Conservation (phyloP, 2,329 filamentous ascomycete genomes). For the Trichoderma cornu-damae region DNA sequence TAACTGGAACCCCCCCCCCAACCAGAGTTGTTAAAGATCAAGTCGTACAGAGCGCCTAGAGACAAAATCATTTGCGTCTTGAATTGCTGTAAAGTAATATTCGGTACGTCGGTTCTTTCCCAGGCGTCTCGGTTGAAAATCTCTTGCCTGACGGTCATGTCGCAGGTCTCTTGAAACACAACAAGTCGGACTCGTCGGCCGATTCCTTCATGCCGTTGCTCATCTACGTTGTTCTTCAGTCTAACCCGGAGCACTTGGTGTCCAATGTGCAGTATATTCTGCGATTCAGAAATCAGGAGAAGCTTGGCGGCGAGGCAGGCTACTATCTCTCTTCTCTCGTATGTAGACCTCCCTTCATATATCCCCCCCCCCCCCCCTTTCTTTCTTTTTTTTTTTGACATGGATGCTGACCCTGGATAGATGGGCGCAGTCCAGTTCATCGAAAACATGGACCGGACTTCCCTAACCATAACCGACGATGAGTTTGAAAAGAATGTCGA, state of each 20-base stretch:
- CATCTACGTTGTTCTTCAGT: slow-evolving; percentile 92
- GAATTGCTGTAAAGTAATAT: slow-evolving; percentile 99
- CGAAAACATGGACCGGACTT: slow-evolving; percentile 91
- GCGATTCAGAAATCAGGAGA: slow-evolving; percentile 94
- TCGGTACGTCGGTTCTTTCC: slow-evolving; percentile 54
- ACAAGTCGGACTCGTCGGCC: slow-evolving; percentile 88
- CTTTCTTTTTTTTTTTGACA: neutral
- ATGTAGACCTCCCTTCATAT: no score
- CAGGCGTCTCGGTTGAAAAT: no score
- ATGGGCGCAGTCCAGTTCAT: slow-evolving; percentile 96
- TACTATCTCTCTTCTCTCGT: slow-evolving; percentile 95
- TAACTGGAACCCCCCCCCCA: neutral
- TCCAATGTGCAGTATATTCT: slow-evolving; percentile 98
- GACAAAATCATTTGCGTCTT: slow-evolving; percentile 98
- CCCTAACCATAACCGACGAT: slow-evolving; percentile 85
- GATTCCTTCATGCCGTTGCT: slow-evolving; percentile 93
- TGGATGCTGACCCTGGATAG: slow-evolving; percentile 34
- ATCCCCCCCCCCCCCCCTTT: no score
- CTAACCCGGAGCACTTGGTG: slow-evolving; percentile 90
- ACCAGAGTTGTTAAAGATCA: slow-evolving; percentile 87
- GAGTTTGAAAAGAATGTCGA: slow-evolving; percentile 98
- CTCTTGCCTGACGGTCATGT: neutral
- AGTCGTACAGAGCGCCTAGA: slow-evolving; percentile 89
- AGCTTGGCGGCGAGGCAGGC: slow-evolving; percentile 92
- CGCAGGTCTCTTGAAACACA: slow-evolving; percentile 77